Evolutionary conservation across 805 yeast species (phyloP).

Genomic region (Spathaspora gorwiae): DNA sequence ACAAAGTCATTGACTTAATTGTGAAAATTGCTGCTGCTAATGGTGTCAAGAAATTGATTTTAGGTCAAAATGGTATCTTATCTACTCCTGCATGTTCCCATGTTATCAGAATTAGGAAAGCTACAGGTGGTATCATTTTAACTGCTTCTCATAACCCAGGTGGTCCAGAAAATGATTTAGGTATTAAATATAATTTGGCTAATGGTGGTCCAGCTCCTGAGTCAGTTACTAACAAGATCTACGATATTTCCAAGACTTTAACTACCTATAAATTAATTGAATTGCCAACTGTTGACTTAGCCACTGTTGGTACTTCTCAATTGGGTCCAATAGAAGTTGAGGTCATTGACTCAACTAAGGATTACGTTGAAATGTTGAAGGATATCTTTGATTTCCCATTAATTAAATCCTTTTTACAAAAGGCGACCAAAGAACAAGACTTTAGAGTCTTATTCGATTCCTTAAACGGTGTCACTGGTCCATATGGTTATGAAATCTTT

Average conservation of each 20-base stretch:
- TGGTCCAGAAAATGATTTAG: slow-evolving; percentile 87
- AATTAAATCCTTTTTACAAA: slow-evolving; percentile 64
- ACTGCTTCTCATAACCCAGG: slow-evolving; percentile 99
- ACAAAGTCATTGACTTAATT: slow-evolving; percentile 73
- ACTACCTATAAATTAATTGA: slow-evolving; percentile 54
- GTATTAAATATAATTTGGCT: slow-evolving; percentile 89
- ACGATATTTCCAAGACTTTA: slow-evolving; percentile 58
- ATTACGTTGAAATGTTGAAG: slow-evolving; percentile 74
- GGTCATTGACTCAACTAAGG: slow-evolving; percentile 75
- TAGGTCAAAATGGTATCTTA: slow-evolving; percentile 84
- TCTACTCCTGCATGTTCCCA: slow-evolving; percentile 98
- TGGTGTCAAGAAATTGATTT: slow-evolving; percentile 77
- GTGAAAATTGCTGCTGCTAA: slow-evolving; percentile 85
- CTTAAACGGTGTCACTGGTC: slow-evolving; percentile 94
- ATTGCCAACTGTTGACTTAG: slow-evolving; percentile 62
- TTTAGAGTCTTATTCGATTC: slow-evolving; percentile 85
- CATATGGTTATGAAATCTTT: slow-evolving; percentile 84
- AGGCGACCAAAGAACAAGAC: slow-evolving; percentile 42
- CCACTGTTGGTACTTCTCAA: slow-evolving; percentile 46
- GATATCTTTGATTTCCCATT: slow-evolving; percentile 82
- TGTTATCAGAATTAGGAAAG: slow-evolving; percentile 67
- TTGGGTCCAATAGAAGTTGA: slow-evolving; percentile 69
- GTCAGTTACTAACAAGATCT: slow-evolving; percentile 83
- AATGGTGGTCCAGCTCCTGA: slow-evolving; percentile 99
- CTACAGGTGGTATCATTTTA: slow-evolving; percentile 92